A percentile compares a stretch with the other conserved stretches of the same genome.
Evolutionary conservation across 2,329 filamentous ascomycete species (phyloP).

Genomic region (Colletotrichum trifolii): DNA sequence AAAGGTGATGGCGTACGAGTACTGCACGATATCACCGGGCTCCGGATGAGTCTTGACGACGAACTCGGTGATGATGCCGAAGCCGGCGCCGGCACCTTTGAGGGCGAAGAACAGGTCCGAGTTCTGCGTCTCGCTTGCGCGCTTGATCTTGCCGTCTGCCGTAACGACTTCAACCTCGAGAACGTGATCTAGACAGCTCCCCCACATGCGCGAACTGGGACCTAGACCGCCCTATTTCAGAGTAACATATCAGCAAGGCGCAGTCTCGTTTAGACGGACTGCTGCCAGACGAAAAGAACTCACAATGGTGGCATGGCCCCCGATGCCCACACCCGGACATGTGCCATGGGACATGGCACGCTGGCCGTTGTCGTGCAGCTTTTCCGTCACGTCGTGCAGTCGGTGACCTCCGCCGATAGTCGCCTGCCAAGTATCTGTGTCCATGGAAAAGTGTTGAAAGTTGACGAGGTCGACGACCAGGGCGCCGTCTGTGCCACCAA

Average conservation of each 20-base stretch:
- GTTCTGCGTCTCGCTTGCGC: constrained; percentile 59
- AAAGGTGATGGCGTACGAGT: constrained; percentile 65
- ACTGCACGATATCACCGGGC: constrained; percentile 67
- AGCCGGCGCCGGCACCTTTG: constrained; percentile 66
- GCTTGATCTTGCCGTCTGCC: constrained; percentile 62
- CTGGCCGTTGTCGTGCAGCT: constrained; percentile 61
- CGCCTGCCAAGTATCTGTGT: constrained; percentile 63
- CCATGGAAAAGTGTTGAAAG: constrained; percentile 64
- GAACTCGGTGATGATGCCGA: constrained; percentile 69
- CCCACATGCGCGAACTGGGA: constrained; percentile 70
- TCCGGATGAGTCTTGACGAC: constrained; percentile 66
- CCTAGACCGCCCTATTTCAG: constrained; percentile 63
- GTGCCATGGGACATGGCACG: constrained; percentile 70
- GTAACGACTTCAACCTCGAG: constrained; percentile 67
- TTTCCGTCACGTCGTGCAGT: constrained; percentile 63
- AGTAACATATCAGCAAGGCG: constrained; percentile 17
- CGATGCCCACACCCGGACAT: constrained; percentile 68
- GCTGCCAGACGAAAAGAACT: constrained; percentile 37
- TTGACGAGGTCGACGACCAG: constrained; percentile 66
- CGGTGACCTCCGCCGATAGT: constrained; percentile 64
- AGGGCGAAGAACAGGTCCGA: constrained; percentile 67
- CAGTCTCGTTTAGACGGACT: constrained; percentile 10
- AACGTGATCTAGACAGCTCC: constrained; percentile 65
- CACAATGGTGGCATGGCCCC: constrained; percentile 68
- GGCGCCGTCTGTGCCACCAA: constrained; percentile 62